Conservation (phyloP, 2,329 filamentous ascomycete genomes). For the Parastagonospora nodorum region DNA sequence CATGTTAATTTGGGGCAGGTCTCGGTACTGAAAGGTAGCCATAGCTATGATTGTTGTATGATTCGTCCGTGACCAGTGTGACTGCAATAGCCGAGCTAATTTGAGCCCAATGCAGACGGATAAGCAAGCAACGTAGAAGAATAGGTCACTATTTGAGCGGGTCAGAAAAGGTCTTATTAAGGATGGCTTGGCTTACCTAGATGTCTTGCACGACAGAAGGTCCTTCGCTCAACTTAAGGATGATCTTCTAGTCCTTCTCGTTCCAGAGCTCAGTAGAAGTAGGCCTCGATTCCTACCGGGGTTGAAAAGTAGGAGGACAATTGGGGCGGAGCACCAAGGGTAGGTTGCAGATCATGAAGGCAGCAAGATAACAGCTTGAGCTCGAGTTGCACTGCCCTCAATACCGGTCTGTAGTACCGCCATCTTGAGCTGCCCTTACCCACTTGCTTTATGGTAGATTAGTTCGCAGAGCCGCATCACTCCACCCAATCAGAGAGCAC, state of each 20-base stretch:
- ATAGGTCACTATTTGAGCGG: background rate
- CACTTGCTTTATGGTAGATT: slow-evolving; percentile 34
- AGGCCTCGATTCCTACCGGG: slow-evolving; percentile 12
- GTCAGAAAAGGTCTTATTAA: background rate
- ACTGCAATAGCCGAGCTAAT: slow-evolving; percentile 1
- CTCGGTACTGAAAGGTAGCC: slow-evolving; percentile 31
- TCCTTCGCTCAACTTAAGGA: background rate
- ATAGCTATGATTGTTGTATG: slow-evolving; percentile 11
- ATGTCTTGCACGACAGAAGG: background rate
- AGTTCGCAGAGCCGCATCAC: slow-evolving; percentile 43
- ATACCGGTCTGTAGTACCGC: slow-evolving; percentile 24
- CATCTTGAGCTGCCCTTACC: slow-evolving; percentile 21
- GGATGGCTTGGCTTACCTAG: slow-evolving; percentile 1
- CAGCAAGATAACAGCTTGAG: slow-evolving; percentile 24
- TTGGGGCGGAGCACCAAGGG: slow-evolving; percentile 34
- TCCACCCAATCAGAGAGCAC: slow-evolving; percentile 14
- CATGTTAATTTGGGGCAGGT: slow-evolving; percentile 37
- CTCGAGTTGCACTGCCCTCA: slow-evolving; percentile 36
- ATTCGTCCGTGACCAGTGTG: background rate
- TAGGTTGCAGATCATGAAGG: slow-evolving; percentile 21
- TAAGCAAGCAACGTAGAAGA: background rate
- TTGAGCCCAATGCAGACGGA: background rate
- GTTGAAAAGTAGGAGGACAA: slow-evolving; percentile 18
- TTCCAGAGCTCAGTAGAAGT: slow-evolving; percentile 5
- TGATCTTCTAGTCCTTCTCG: background rate